Conservation (phyloP, 257 asterid species). For the Euphrasia confusa region DNA sequence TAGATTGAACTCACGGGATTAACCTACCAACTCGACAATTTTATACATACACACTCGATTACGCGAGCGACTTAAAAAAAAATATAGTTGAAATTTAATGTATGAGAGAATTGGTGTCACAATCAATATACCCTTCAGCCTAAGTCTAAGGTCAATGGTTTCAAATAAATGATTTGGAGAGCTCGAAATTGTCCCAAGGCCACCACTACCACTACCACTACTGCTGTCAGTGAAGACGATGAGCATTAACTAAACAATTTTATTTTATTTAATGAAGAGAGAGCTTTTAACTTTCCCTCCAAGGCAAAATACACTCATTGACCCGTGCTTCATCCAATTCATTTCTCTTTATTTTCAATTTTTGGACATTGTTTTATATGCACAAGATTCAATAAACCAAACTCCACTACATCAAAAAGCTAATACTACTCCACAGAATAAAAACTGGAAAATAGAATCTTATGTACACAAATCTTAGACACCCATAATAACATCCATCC, state of each 20-base stretch:
- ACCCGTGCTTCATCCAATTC: slow-evolving; percentile 24
- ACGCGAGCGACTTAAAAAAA: too few species aligned
- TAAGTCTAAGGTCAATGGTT: slow-evolving; percentile 15
- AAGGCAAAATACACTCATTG: slow-evolving; percentile 26
- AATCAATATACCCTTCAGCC: neutral
- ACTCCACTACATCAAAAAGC: slow-evolving; percentile 13
- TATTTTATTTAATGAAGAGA: slow-evolving; percentile 25
- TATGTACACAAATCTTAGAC: slow-evolving; percentile 29
- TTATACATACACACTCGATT: too few species aligned
- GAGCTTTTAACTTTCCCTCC: slow-evolving; percentile 27
- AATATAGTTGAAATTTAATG: too few species aligned
- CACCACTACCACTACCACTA: neutral
- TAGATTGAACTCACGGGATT: too few species aligned
- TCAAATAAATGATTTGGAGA: slow-evolving; percentile 15
- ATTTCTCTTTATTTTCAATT: neutral
- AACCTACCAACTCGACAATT: too few species aligned
- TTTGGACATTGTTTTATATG: too few species aligned
- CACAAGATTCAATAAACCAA: slow-evolving; percentile 28
- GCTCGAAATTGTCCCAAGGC: neutral
- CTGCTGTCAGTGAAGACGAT: neutral
- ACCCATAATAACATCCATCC: neutral
- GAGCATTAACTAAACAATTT: neutral
- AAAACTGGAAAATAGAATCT: neutral
- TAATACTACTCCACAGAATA: neutral
- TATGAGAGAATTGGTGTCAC: too few species aligned